phyloP scores from a whole-genome alignment of 768 basidiomycete genomes.

The Lactifluus hygrophoroides region DNA sequence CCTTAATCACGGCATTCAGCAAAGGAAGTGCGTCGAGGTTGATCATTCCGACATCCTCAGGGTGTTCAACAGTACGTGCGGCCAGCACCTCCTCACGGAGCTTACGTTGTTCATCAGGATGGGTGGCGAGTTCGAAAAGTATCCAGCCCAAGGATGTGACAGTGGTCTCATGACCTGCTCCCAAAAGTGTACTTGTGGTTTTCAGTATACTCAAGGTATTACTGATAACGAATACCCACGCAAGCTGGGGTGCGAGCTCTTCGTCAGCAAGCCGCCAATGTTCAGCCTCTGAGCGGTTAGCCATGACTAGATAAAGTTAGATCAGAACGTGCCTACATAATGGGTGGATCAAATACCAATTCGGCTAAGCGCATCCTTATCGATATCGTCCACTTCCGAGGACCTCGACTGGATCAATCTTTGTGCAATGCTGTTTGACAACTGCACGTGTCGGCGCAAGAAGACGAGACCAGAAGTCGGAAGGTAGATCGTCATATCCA shows the following conservation, averaged over 20 bases:
- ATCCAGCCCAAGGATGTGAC: slow-evolving; percentile 13
- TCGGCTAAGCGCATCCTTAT: slow-evolving; percentile 11
- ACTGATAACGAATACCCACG: background rate
- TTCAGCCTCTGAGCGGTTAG: slow-evolving; percentile 5
- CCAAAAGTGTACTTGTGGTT: slow-evolving; percentile 11
- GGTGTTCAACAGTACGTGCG: background rate
- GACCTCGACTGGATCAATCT: slow-evolving; percentile 5
- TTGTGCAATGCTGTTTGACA: slow-evolving; percentile 8
- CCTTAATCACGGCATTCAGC: slow-evolving; percentile 17
- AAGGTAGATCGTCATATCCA: slow-evolving; percentile 7
- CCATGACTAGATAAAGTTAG: background rate
- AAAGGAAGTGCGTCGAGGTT: slow-evolving; percentile 4
- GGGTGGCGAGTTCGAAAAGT: slow-evolving; percentile 10
- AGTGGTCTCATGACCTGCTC: slow-evolving; percentile 12
- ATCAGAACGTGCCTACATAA: background rate
- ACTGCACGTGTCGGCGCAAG: slow-evolving; percentile 9
- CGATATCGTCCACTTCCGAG: background rate
- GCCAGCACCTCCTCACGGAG: slow-evolving; percentile 19
- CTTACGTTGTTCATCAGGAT: slow-evolving; percentile 4
- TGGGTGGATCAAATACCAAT: slow-evolving; percentile 3
- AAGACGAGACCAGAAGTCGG: slow-evolving; percentile 13
- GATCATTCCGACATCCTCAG: background rate
- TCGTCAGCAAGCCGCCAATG: slow-evolving; percentile 9
- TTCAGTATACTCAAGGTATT: background rate
- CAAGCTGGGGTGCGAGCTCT: slow-evolving; percentile 11